Conservation (phyloP, 2,329 filamentous ascomycete species). For the Xylariales sp. region DNA sequence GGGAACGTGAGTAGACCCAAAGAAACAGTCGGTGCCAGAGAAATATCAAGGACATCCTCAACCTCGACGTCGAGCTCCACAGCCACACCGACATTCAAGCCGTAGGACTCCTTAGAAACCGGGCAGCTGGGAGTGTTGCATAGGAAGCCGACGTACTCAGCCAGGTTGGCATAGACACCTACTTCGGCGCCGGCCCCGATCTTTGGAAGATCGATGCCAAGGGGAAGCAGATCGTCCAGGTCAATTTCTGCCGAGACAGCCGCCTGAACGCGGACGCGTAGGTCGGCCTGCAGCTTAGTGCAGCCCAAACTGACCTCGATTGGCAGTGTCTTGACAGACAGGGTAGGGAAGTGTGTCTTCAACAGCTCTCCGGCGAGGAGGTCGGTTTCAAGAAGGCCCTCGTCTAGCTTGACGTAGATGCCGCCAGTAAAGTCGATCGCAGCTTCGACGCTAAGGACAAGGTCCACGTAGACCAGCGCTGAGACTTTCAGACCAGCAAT, state of each 20-base stretch:
- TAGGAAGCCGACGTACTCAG: conserved; percentile 45
- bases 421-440: conserved; percentile 47
- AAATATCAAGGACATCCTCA: conserved; percentile 32
- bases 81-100: conserved; percentile 28
- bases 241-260: conserved; percentile 32
- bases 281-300: conserved; percentile 41
- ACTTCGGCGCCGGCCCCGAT: conserved; percentile 38
- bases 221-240: conserved; percentile 21
- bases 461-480: conserved; percentile 44
- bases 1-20: conserved; percentile 33
- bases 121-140: conserved; percentile 31
- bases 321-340: conserved; percentile 41
- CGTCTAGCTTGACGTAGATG: conserved; percentile 46
- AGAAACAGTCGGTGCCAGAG: conserved; percentile 35
- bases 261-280: conserved; percentile 46
- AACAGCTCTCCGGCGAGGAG: conserved; percentile 40
- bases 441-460: conserved; percentile 44
- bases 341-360: conserved; percentile 44
- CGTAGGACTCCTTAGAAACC: conserved; percentile 32
- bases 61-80: conserved; percentile 17
- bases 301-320: conserved; percentile 40
- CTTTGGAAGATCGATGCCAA: conserved; percentile 17
- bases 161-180: conserved; percentile 46
- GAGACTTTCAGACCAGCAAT: conserved; percentile 40
- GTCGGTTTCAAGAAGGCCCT: conserved; percentile 37